Percentiles rank a stretch among this genome's conserved stretches.
phyloP scores from a whole-genome alignment of 192 early-diverging fungal species.

The Backusella morwellensis region DNA sequence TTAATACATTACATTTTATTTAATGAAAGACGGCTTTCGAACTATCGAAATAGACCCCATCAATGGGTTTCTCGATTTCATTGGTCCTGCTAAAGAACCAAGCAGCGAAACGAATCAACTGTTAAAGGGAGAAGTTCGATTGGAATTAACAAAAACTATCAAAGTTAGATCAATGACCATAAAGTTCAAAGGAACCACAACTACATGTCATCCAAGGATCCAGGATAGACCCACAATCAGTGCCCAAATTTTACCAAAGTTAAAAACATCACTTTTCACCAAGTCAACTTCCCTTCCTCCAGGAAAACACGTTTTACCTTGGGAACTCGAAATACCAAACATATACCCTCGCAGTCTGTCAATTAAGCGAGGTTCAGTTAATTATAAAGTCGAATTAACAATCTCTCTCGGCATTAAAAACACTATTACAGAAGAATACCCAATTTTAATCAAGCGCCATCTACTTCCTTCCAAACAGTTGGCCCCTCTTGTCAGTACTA shows the following conservation, averaged over 20 bases:
- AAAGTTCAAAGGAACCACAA: conserved; percentile 32
- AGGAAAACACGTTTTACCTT: conserved; percentile 24
- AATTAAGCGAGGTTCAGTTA: conserved; percentile 21
- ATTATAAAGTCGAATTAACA: conserved; percentile 17
- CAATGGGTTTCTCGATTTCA: conserved; percentile 1
- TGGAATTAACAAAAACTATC: conserved; percentile 23
- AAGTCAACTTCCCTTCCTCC: conserved; percentile 14
- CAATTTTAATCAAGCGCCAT: conserved; percentile 20
- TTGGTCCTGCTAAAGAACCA: neutral
- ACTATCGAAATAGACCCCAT: neutral
- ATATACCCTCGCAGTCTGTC: conserved; percentile 19
- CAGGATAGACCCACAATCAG: neutral
- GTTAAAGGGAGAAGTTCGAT: conserved; percentile 18
- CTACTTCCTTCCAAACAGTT: conserved; percentile 8
- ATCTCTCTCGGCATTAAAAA: conserved; percentile 21
- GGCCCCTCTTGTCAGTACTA: conserved; percentile 5
- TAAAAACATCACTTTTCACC: conserved; percentile 5
- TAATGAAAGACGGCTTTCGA: neutral
- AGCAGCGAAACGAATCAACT: neutral
- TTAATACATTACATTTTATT: neutral
- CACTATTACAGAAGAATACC: conserved; percentile 17
- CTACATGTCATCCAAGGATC: neutral
- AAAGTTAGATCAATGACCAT: conserved; percentile 25
- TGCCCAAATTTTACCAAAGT: conserved; percentile 22
- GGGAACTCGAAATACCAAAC: conserved; percentile 33